Conservation (phyloP, 2,329 filamentous ascomycete genomes). For the Colletotrichum nymphaeae region DNA sequence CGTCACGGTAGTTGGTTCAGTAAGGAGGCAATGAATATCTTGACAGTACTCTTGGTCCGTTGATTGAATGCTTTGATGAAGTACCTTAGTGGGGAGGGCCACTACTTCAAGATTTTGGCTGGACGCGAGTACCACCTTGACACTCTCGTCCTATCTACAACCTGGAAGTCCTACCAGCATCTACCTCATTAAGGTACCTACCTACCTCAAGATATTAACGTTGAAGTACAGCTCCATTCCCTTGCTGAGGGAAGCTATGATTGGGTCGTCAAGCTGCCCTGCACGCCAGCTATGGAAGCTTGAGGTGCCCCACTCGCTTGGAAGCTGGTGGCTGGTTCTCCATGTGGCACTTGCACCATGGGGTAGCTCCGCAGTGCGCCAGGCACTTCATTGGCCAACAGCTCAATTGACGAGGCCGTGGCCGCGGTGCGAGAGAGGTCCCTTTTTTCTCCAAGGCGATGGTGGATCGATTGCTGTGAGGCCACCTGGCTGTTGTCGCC, state of each 20-base stretch:
- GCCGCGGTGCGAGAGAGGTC: background rate
- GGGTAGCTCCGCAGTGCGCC: background rate
- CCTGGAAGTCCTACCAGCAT: too few relatives aligned
- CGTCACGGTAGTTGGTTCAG: slow-evolving; percentile 25
- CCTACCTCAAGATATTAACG: too few relatives aligned
- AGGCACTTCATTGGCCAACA: background rate
- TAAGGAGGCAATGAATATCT: slow-evolving; percentile 32
- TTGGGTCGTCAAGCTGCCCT: background rate
- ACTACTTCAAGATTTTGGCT: too few relatives aligned
- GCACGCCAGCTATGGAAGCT: background rate
- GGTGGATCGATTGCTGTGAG: slow-evolving; percentile 33
- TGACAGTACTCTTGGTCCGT: background rate
- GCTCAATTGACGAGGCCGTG: background rate
- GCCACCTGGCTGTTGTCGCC: slow-evolving; percentile 29
- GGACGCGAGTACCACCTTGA: too few relatives aligned
- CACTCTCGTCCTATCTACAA: too few relatives aligned
- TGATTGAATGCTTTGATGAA: background rate
- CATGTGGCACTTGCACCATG: slow-evolving; percentile 17
- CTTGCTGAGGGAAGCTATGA: background rate
- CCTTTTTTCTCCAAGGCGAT: slow-evolving; percentile 1
- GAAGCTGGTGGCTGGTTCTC: slow-evolving; percentile 24
- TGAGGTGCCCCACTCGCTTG: slow-evolving; percentile 1
- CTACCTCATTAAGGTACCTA: too few relatives aligned
- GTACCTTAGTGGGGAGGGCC: too few relatives aligned
- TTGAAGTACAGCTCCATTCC: slow-evolving; percentile 1